phyloP scores from a whole-genome alignment of 1,139 yeast species.

The Geotrichum restrictum region DNA sequence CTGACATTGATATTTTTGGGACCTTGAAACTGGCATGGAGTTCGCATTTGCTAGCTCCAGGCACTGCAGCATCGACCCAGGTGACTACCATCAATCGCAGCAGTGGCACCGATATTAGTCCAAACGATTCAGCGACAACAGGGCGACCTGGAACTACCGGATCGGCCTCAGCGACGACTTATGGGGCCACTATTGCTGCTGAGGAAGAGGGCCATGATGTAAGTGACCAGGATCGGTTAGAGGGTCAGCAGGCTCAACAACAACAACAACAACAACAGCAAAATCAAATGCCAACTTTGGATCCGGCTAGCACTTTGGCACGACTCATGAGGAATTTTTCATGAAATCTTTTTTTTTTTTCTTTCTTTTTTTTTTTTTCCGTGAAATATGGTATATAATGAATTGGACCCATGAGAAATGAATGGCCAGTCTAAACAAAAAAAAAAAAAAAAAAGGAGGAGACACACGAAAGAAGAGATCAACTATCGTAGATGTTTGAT shows the following conservation, averaged over 20 bases:
- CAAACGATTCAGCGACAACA: not conserved
- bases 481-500: too few relatives aligned
- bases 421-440: too few relatives aligned
- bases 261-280: not conserved
- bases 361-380: not conserved
- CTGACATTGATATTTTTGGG: slow-evolving; percentile 23
- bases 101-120: not conserved
- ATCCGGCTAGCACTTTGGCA: slow-evolving; percentile 7
- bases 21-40: slow-evolving; percentile 6
- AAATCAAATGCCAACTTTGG: not conserved
- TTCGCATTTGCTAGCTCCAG: not conserved
- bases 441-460: too few relatives aligned
- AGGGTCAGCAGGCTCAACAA: not conserved
- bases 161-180: not conserved
- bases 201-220: too few relatives aligned
- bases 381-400: too few relatives aligned
- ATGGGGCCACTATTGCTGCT: not conserved
- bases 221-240: not conserved
- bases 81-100: too few relatives aligned
- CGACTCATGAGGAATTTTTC: slow-evolving; percentile 1
- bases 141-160: not conserved
- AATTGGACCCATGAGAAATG: too few relatives aligned
- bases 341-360: not conserved
- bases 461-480: too few relatives aligned
- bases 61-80: too few relatives aligned